A percentile compares a stretch with the other conserved stretches of the same genome.
These are phyloP conservation scores for Cutaneotrichosporon arboriforme DNA, from an alignment of 1,284 basidiomycete genomes.

Conservation along the genomic window DNA sequence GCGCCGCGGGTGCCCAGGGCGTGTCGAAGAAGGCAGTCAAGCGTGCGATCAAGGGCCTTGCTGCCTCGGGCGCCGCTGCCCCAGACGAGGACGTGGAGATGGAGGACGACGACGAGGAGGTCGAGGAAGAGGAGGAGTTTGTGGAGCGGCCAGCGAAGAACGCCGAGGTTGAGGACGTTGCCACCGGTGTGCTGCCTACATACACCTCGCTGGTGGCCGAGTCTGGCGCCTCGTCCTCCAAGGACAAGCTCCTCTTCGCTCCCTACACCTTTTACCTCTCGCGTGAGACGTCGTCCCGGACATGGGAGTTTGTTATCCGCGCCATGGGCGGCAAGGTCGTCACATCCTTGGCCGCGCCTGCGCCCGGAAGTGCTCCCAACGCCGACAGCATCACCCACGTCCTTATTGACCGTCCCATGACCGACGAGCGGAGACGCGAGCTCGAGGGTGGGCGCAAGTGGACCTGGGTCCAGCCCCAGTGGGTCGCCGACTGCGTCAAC, in stretches of 20 bases:
- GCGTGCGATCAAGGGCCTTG: constrained; percentile 53
- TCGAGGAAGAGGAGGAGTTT: constrained; percentile 51
- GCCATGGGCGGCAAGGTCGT: constrained; percentile 86
- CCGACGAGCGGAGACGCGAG: constrained; percentile 54
- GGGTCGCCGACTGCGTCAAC: constrained; percentile 96
- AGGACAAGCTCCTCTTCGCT: constrained; percentile 62
- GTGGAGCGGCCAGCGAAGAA: constrained; percentile 58
- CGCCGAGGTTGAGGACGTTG: constrained; percentile 49
- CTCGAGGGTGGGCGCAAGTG: constrained; percentile 62
- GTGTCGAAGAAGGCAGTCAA: constrained; percentile 47
- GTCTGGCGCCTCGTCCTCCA: constrained; percentile 53
- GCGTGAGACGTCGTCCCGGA: constrained; percentile 82
- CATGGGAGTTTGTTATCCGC: constrained; percentile 92
- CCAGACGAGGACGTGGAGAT: constrained; percentile 41
- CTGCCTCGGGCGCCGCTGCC: constrained; percentile 21
- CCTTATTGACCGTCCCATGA: constrained; percentile 82
- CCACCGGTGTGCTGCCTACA: constrained; percentile 62
- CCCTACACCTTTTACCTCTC: constrained; percentile 93
- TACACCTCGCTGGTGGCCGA: constrained; percentile 60
- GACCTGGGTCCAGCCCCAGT: constrained; percentile 94
- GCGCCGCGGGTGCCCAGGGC: constrained; percentile 30
- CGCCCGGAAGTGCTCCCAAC: constrained; percentile 46
- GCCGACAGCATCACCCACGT: constrained; percentile 90
- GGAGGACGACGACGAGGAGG: constrained; percentile 43
- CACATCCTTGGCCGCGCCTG: constrained; percentile 70